Conservation (phyloP, 2,329 filamentous ascomycete species). For the Clonostachys solani region DNA sequence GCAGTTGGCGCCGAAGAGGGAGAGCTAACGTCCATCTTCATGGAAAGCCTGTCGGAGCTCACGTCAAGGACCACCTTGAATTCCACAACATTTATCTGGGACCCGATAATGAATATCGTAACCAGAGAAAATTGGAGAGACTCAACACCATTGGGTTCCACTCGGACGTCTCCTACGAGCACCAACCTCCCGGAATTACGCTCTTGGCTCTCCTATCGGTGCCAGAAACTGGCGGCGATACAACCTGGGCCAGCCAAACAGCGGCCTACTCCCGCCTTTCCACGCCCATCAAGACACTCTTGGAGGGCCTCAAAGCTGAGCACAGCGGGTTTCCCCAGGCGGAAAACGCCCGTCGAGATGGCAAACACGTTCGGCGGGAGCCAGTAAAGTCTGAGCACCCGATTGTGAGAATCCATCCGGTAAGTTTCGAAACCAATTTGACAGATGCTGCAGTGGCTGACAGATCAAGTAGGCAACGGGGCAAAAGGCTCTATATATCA, state of each 20-base stretch:
- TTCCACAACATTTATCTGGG: constrained; percentile 42
- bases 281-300: constrained; percentile 67
- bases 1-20: constrained; percentile 61
- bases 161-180: constrained; percentile 66
- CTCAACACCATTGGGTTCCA: constrained; percentile 64
- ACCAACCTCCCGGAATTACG: constrained; percentile 66
- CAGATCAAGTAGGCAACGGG: constrained; percentile 48
- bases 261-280: constrained; percentile 74
- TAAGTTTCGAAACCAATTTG: constrained; percentile 16
- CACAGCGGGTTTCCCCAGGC: constrained; percentile 71
- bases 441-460: constrained; percentile 26
- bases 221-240: constrained; percentile 66
- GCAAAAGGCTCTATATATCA: constrained; percentile 72
- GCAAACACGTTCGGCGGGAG: constrained; percentile 37
- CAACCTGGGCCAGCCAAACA: constrained; percentile 68
- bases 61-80: constrained; percentile 39
- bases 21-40: constrained; percentile 67
- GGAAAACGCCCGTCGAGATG: constrained; percentile 62
- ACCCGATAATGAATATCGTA: constrained; percentile 52
- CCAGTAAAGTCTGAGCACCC: constrained; percentile 71
- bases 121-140: constrained; percentile 45
- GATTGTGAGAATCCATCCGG: constrained; percentile 68
- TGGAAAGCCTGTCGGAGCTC: constrained; percentile 53
- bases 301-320: constrained; percentile 72
- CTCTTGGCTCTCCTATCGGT: constrained; percentile 68